Base-by-base conservation (phyloP, 2,329 filamentous ascomycete species). In the Fusarium burgessii region DNA sequence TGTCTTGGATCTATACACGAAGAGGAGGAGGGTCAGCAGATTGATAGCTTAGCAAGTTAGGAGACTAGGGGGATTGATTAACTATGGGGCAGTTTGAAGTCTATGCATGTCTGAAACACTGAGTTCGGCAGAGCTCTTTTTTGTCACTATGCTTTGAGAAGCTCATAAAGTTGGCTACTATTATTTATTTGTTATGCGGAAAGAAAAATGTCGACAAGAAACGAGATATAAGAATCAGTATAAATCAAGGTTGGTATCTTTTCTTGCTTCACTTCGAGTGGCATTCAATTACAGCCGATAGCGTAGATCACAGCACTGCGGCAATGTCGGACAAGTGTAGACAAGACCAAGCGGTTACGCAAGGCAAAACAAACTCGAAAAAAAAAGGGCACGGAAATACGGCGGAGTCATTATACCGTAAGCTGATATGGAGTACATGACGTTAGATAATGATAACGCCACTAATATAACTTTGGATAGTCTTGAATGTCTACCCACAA, bases 321-420 rank as follows among this genome's bases (percentile, higher is more conserved):
- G 70, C 59, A 71, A 43, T 27, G 68, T 60, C 49, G 63, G 68
- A 55, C 54, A 49, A 47, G 41, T 40, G 12, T 40, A 29, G 35
- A 41, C 47, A 40, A 25, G 45, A 45, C 23, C 15, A 20, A 55
- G 27, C 20, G 17, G 29, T 49, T 55, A 18, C 15, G 47, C 47
- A 38, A 67, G 42, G 47, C 55, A 13, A 20, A 58, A 25, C 20
- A n/a, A 33, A 49, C 27, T 29, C 3, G 27, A 6, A 29, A 29
- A 29, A 29, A 10, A 29, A 29, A 66, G 42, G 52, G 20, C 20
- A 40, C n/a, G 25, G 38, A 57, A 38, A 40, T 40, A 32, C 14
- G n/a, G 65, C 49, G 59, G 65, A 69, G 50, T 63, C 35, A 25
- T 36, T 14, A 50, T 45, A 55, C 29, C 51, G 43, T 58, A 58